Percentiles rank a stretch among this genome's conserved stretches.
Conservation (phyloP, 2,329 filamentous ascomycete species). For the Trichoderma hamatum region DNA sequence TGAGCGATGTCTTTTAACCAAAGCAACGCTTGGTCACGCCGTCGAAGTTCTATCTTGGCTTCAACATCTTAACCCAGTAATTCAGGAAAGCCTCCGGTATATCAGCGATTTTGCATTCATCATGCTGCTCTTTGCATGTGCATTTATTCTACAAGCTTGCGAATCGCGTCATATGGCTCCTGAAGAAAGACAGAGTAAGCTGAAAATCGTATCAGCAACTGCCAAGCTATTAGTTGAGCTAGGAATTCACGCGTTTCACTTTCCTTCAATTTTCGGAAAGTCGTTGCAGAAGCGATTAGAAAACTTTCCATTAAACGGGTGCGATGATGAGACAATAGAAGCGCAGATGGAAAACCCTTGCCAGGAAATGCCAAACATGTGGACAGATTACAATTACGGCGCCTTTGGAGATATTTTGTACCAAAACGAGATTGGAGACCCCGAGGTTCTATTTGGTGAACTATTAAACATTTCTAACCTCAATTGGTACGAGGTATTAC, state of each 20-base stretch:
- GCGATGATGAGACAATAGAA: background rate
- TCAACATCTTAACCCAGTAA: background rate
- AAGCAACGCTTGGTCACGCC: background rate
- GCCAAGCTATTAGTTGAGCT: background rate
- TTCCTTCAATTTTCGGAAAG: background rate
- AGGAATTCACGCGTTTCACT: background rate
- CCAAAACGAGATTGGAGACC: background rate
- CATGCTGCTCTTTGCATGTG: background rate
- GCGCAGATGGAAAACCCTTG: background rate
- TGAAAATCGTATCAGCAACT: background rate
- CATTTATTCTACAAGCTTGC: background rate
- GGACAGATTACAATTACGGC: background rate
- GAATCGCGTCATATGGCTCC: background rate
- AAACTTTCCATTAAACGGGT: background rate
- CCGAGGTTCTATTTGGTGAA: background rate
- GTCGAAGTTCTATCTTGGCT: background rate
- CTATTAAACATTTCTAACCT: background rate
- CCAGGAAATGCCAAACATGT: background rate
- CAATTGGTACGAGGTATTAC: background rate
- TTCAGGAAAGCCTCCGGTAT: background rate
- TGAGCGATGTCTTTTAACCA: background rate
- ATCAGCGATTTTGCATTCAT: background rate
- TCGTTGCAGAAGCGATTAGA: background rate
- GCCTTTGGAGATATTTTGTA: background rate
- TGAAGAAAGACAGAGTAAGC: background rate